Conservation (phyloP, 768 basidiomycete genomes). For the Pulveroboletus frians region DNA sequence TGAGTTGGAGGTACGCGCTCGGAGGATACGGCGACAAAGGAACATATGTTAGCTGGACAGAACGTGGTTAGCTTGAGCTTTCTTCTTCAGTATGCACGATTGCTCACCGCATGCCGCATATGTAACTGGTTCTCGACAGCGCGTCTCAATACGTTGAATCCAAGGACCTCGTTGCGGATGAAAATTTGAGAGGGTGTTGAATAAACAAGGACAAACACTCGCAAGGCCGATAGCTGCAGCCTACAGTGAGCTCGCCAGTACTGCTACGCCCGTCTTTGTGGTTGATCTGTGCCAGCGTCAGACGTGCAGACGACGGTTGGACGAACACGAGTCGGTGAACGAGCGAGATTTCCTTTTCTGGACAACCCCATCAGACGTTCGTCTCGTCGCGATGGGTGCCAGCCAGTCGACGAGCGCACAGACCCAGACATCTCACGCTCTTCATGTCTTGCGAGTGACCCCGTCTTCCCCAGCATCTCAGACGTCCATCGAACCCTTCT, state of each 20-base stretch:
- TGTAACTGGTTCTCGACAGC: slow-evolving; percentile 24
- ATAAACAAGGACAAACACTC: slow-evolving; percentile 26
- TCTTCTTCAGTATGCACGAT: neutral
- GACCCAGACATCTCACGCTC: slow-evolving; percentile 40
- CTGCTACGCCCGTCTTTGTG: no score
- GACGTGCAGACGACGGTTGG: no score
- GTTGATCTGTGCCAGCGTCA: no score
- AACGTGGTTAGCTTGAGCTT: neutral
- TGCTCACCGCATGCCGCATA: slow-evolving; percentile 56
- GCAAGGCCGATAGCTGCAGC: no score
- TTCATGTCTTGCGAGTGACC: slow-evolving; percentile 88
- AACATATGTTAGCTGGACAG: slow-evolving; percentile 67
- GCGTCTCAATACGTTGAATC: slow-evolving; percentile 24
- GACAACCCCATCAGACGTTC: neutral
- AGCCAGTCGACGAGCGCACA: slow-evolving; percentile 57
- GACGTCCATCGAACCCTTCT: slow-evolving; percentile 85
- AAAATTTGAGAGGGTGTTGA: slow-evolving; percentile 24
- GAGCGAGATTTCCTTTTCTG: slow-evolving; percentile 8
- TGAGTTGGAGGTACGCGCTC: slow-evolving; percentile 39
- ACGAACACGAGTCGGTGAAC: no score
- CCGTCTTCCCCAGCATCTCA: slow-evolving; percentile 84
- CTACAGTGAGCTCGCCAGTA: no score
- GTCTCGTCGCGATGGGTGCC: slow-evolving; percentile 53
- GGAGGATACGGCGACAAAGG: slow-evolving; percentile 58
- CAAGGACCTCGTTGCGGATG: slow-evolving; percentile 2